Base-by-base conservation (phyloP, 164 flowering plant genomes). In the Houttuynia cordata region DNA sequence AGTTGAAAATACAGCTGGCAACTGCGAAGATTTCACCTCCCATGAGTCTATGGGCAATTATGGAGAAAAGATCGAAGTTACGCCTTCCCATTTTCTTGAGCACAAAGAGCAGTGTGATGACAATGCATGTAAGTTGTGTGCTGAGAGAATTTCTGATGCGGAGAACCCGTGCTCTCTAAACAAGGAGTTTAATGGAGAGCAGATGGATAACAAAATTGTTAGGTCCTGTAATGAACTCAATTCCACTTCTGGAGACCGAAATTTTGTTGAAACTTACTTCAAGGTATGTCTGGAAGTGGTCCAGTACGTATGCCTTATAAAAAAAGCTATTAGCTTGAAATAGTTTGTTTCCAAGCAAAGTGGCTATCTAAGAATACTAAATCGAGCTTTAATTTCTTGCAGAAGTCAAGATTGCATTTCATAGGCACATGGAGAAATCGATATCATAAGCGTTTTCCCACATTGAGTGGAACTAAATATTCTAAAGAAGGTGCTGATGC, bases 381-480 rank as follows among this genome's bases (percentile, higher is more conserved):
- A 56, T 45, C 22, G 59, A 42, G 20, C 13, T 47, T 51, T 60
- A 30, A 22, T 19, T 40, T 68, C 66, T 62, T 78, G 64, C 77
- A 88, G 99, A 74, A 64, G 73, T 94, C 97, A 56, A 85, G 99
- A 78, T 71, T 94, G 74, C 99, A 94, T 69, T 94, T 94, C 63
- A 87, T 94, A 57, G 99, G 99, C 67, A 87, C 99, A 20, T 94
- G 99, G 99, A 91, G 97, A 73, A 83, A 74, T 57, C 80, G 99
- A 34, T 91, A 91, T 45, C 87, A 93, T 34, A 91, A 85, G 73
- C 93, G 86, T 22, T 94, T 82, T 69, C 79, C 61, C 75, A 63
- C 51, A 24, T 66, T 67, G 41, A 59, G 63, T 53, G 78, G 70
- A 58, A 57, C 60, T 47, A 80, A 71, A 60, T 20, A 24, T 60